Base-by-base conservation (phyloP, 2,329 filamentous ascomycete species). In the Paracamarosporium sp. region DNA sequence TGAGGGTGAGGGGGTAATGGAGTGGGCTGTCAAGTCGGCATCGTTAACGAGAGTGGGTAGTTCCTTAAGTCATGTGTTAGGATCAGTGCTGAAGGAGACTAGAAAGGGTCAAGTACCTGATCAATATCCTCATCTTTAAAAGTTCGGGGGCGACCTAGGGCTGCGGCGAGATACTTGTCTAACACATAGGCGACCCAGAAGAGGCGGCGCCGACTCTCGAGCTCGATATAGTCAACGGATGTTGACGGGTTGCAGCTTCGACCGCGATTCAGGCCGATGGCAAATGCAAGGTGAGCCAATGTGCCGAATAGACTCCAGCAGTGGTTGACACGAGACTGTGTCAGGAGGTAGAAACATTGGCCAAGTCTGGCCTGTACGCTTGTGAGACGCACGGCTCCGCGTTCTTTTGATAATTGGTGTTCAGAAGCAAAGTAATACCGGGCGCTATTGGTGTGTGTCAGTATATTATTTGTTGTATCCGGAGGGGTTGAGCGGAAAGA, bases 61-160 rank as follows among this genome's bases (percentile, higher is more conserved):
- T 44, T 76, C 74, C 69, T 80, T 60, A 43, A 9, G 20, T 30
- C n/a, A 20, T 11, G 20, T 12, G 20, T n/a, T 22, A 38, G 33
- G 27, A n/a, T 13, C 8, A 15, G 22, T 4, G 24, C 20, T 20
- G 11, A 33, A 11, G 24, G 9, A 30, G 12, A 5, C 17, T n/a
- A n/a, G 24, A 9, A n/a, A 11, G 3, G 36, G 17, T 9, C 22
- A 17, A 22, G 3, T n/a, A 83, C 82, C 57, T 88, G 86, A 51
- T 89, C 86, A 46, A 88, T 86, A 50, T 89, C 85, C 31, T 88
- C 84, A 43, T 89, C 86, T 47, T 87, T 86, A 25, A 88, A 84
- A 13, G 86, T 79, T 7, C 85, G 73, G 1, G 87, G 87, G 5
- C 87, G 78, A 0, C 87, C 87, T 28, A 88, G 82, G 17, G 88